A percentile compares a stretch with the other conserved stretches of the same genome.
Evolutionary conservation across 345 rosid species (phyloP).

Genomic region (Barbarea vulgaris): DNA sequence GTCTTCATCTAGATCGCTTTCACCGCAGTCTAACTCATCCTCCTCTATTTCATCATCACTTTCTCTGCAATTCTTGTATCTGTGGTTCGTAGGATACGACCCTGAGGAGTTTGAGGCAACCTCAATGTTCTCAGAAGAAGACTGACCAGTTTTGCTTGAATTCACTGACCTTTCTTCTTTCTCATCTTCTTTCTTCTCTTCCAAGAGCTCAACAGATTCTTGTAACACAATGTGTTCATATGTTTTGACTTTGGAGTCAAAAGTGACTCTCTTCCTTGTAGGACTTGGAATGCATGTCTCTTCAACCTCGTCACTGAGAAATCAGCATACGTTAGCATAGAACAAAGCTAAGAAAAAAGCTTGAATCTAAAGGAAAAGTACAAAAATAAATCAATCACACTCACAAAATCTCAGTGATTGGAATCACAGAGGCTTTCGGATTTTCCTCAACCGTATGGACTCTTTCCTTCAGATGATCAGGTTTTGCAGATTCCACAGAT

Average conservation of each 20-base stretch:
- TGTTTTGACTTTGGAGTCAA: conserved; percentile 64
- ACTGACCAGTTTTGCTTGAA: conserved; percentile 42
- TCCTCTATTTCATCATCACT: conserved; percentile 59
- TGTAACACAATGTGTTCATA: conserved; percentile 57
- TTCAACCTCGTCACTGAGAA: conserved; percentile 49
- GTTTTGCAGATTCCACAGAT: conserved; percentile 24
- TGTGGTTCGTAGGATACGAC: conserved; percentile 61
- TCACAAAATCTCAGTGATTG: conserved; percentile 47
- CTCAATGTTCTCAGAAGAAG: conserved; percentile 55
- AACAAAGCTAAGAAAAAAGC: conserved; percentile 25
- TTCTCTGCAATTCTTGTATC: conserved; percentile 72
- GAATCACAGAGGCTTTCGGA: conserved; percentile 36
- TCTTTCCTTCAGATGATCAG: conserved; percentile 30
- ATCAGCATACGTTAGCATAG: conserved; percentile 7
- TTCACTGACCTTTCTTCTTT: conserved; percentile 34
- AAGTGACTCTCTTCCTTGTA: conserved; percentile 73
- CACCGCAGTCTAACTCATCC: conserved; percentile 44
- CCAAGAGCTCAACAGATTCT: conserved; percentile 44
- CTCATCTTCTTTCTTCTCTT: conserved; percentile 41
- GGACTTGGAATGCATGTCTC: conserved; percentile 44
- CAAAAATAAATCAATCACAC: conserved; percentile 16
- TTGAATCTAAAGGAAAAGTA: neutral
- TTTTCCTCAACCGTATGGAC: conserved; percentile 39
- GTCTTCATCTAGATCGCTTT: conserved; percentile 53
- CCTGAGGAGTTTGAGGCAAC: conserved; percentile 53